Evolutionary conservation across 2,329 filamentous ascomycete species (phyloP), one percentile per base, ranked within the genome.

Genomic region (Talaromyces sp.): DNA sequence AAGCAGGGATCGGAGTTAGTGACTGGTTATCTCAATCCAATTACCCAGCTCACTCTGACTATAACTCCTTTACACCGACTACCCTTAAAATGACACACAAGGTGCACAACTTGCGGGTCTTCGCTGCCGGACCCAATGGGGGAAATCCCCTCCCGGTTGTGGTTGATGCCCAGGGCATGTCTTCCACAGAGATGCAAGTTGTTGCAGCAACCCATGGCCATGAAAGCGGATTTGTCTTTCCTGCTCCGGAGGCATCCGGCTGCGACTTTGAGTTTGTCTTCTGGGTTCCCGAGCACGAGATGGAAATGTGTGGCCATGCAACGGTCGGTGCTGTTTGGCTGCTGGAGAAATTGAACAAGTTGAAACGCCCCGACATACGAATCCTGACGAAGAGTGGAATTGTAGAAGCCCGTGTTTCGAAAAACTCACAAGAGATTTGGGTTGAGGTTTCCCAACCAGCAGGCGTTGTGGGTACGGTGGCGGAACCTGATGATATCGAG

Each of bases 251-350:
- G 10, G 33, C 17, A 5, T 57, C 36, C 22, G 22, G 25, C 4
- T 57, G 36, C 17, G 55, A 57, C 17, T 57, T 57, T 28, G 27
- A 28, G 11, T 57, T 57, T 15, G 36, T 44, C 15, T 44, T 27
- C 27, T 57, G 55, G 55, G 33, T 44, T 19, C 55, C 33, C 7
- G 51, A 53, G 51, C 51, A 53, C 15, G 51, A 65, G 51, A 67
- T 61, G 57, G 64, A 66, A 47, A 66, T 66, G 62, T 62, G 63
- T 57, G 62, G 66, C 13, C 62, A 62, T 55, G 62, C 58, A 19
- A 65, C 59, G 2, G 52, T 65, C 2, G 63, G 65, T 11, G 57
- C 64, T 3, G 39, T 64, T n/a, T 67, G 61, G 65, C 17, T 65
- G 11, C 32, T 66, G 22, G 44, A 62, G 6, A 42, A 61, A n/a